Base-by-base conservation (phyloP, 352 stramenopile species). In the Phytopythium litorale region DNA sequence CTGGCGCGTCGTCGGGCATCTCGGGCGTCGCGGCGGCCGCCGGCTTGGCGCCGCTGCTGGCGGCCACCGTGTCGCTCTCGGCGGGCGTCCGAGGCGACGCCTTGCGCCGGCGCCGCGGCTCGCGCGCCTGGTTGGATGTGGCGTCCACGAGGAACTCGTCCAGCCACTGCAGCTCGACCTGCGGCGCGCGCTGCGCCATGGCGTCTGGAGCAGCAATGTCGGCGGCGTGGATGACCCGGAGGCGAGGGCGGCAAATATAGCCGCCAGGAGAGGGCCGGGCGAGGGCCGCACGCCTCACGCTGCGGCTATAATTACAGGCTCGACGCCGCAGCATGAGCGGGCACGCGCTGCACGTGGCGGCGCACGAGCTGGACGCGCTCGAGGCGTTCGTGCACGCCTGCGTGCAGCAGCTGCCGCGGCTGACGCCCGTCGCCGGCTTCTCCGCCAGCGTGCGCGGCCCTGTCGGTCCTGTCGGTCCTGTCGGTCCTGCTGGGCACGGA, bases 321-420 rank as follows among this genome's bases (percentile, higher is more conserved):
- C 12, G 8, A n/a, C 28, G 28, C 28, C 28, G 35, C 12, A 30
- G 8, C 16, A 58, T 58, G 52, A 58, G 38, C 33, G 53, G 12
- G 11, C 37, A 51, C 25, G 54, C 54, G 35, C 37, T 25, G 16
- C 55, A 60, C 25, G 38, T 30, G 25, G 55, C 55, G 3, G 55
- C 55, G 42, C 55, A 60, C 38, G 55, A 60, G 38, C 38, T 60
- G 21, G 55, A 80, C 68, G 62, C 79, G 54, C 74, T 89, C 35
- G 80, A 89, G 61, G 73, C 75, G 21, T 89, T 80, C 60, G 70
- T 89, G 16, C 66, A 75, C 58, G 76, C 81, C 54, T 76, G 76
- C 61, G 71, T 83, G 21, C 69, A 78, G 56, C 74, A 77, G 32
- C 65, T 88, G 28, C 81, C 76, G 0, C 73, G 74, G 25, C 62